Percentiles rank a stretch among this genome's conserved stretches.
Evolutionary conservation across 352 stramenopile genomes (phyloP).

Genomic region (Pythium pectinolyticum): DNA sequence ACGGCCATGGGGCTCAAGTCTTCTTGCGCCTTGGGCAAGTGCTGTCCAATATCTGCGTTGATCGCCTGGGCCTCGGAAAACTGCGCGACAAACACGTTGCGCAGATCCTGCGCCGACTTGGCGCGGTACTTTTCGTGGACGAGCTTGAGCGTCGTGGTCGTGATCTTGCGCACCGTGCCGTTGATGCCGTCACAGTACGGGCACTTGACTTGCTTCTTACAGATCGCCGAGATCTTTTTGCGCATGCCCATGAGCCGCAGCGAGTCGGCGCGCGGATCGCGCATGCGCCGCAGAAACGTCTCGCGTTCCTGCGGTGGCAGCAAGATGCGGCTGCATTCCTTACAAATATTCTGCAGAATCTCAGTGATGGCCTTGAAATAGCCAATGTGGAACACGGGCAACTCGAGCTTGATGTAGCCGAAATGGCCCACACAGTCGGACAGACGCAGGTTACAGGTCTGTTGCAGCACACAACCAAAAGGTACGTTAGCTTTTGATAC

Average conservation of each 20-base stretch:
- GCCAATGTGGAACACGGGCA: slow-evolving; percentile 99
- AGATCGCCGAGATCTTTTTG: slow-evolving; percentile 96
- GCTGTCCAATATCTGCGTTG: slow-evolving; percentile 83
- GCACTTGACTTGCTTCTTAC: slow-evolving; percentile 96
- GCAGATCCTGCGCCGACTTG: slow-evolving; percentile 80
- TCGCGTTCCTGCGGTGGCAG: slow-evolving; percentile 90
- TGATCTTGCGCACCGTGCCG: slow-evolving; percentile 98
- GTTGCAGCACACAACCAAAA: background rate
- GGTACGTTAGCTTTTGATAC: background rate
- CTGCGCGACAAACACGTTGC: slow-evolving; percentile 84
- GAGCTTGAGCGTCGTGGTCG: slow-evolving; percentile 96
- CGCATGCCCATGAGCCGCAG: slow-evolving; percentile 74
- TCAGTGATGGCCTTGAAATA: slow-evolving; percentile 99
- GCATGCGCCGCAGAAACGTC: slow-evolving; percentile 87
- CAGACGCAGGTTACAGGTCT: slow-evolving; percentile 89
- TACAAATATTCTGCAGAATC: slow-evolving; percentile 98
- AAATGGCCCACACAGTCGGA: slow-evolving; percentile 98
- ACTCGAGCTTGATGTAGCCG: slow-evolving; percentile 97
- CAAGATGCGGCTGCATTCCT: slow-evolving; percentile 94
- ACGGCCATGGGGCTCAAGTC: slow-evolving; percentile 91
- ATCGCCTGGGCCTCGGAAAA: slow-evolving; percentile 72
- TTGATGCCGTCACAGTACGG: slow-evolving; percentile 96
- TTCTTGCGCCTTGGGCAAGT: slow-evolving; percentile 89
- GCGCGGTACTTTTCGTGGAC: slow-evolving; percentile 97
- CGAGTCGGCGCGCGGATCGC: slow-evolving; percentile 76